These are phyloP conservation scores for Limnanthes douglasii DNA, from an alignment of 345 rosid species.

Conservation along the genomic window DNA sequence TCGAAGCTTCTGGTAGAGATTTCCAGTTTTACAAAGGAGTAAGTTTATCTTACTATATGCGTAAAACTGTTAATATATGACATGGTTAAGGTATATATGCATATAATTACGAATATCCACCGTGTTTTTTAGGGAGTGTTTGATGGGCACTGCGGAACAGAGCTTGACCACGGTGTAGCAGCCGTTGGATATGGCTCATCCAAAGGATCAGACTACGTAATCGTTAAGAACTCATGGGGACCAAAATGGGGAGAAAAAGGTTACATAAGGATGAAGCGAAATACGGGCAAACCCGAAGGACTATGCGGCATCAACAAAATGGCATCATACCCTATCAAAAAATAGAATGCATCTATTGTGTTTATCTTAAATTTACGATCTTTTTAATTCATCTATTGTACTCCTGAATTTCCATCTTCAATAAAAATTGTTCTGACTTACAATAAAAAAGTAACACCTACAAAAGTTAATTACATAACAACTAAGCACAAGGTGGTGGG, in stretches of 20 bases:
- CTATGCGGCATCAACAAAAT: constrained; percentile 73
- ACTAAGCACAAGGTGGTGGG: constrained; percentile 49
- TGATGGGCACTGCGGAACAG: constrained; percentile 48
- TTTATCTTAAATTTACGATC: neutral
- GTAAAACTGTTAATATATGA: neutral
- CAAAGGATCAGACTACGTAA: constrained; percentile 44
- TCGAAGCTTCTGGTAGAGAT: constrained; percentile 60
- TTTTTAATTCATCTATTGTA: neutral
- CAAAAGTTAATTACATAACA: too few relatives aligned
- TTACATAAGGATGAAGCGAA: constrained; percentile 62
- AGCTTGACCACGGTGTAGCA: constrained; percentile 63
- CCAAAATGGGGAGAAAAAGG: constrained; percentile 75
- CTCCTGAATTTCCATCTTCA: too few relatives aligned
- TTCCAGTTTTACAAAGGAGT: constrained; percentile 73
- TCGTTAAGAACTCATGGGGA: constrained; percentile 89
- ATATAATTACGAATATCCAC: constrained; percentile 1
- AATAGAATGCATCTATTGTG: constrained; percentile 23
- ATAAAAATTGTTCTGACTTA: too few relatives aligned
- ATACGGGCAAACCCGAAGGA: constrained; percentile 64
- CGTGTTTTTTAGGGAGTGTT: constrained; percentile 47
- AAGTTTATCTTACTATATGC: constrained; percentile 11
- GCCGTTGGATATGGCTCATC: constrained; percentile 77
- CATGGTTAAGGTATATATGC: neutral
- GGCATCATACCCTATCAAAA: constrained; percentile 72
- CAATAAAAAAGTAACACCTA: too few relatives aligned